Conservation (phyloP, 2,329 filamentous ascomycete species). For the Thermochaetoides dissita region DNA sequence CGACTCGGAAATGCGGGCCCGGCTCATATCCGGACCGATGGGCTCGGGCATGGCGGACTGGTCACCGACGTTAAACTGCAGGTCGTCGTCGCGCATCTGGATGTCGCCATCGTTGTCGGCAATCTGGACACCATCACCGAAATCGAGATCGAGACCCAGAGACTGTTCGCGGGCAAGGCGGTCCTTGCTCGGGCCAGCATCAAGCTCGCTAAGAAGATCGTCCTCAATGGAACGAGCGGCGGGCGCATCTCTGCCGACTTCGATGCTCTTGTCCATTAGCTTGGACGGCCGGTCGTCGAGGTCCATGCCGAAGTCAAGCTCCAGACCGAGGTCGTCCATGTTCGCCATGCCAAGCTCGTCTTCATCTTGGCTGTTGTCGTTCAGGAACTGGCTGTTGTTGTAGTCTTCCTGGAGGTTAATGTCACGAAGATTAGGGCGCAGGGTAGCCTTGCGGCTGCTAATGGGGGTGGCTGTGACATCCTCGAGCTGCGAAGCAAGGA, state of each 20-base stretch:
- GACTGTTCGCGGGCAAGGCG: slow-evolving; percentile 41
- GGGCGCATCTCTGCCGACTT: slow-evolving; percentile 79
- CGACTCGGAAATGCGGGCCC: slow-evolving; percentile 53
- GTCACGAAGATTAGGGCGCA: slow-evolving; percentile 43
- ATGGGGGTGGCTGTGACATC: slow-evolving; percentile 41
- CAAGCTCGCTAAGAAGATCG: slow-evolving; percentile 53
- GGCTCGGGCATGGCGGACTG: slow-evolving; percentile 36
- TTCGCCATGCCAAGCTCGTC: slow-evolving; percentile 42
- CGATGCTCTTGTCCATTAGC: slow-evolving; percentile 50
- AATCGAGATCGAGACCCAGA: slow-evolving; percentile 31
- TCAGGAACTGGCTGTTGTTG: slow-evolving; percentile 67
- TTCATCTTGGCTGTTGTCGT: slow-evolving; percentile 46
- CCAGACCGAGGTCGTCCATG: slow-evolving; percentile 55
- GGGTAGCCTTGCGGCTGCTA: slow-evolving; percentile 37
- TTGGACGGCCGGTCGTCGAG: slow-evolving; percentile 47
- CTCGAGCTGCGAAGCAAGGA: slow-evolving; percentile 65
- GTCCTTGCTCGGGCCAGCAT: slow-evolving; percentile 42
- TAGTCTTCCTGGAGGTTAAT: slow-evolving; percentile 58
- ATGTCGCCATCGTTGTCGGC: slow-evolving; percentile 52
- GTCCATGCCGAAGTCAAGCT: slow-evolving; percentile 62
- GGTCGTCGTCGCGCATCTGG: slow-evolving; percentile 46
- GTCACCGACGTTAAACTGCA: slow-evolving; percentile 49
- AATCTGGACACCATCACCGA: slow-evolving; percentile 42
- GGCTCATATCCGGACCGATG: slow-evolving; percentile 33
- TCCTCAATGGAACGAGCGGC: slow-evolving; percentile 53